Base-by-base conservation (phyloP, 2,329 filamentous ascomycete genomes). In the Colletotrichum brevisporum region DNA sequence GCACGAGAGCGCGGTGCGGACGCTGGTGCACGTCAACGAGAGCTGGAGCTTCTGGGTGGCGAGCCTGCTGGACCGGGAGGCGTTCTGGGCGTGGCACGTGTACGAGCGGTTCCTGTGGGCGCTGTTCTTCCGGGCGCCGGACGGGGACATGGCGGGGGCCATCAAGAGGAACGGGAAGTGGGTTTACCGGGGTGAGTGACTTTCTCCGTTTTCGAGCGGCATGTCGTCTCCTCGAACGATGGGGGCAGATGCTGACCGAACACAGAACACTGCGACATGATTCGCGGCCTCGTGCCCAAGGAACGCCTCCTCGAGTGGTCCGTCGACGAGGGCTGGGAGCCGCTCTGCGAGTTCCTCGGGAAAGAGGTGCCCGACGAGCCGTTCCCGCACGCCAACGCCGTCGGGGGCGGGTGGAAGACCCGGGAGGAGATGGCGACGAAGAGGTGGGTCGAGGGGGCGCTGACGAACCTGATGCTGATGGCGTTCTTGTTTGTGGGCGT, bases 331-430 rank as follows among this genome's bases (percentile, higher is more conserved):
- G 81, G 81, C 15, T 83, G 82, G 81, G 78, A 73, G 55, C 81
- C 81, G 10, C 78, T 84, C 2, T 83, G 82, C 73, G 62, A 74
- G 50, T 84, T 83, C 53, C 69, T 83, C 2, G 77, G 75, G 15
- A 79, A 80, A 64, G 75, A 75, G 0, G 73, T 82, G 0, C 81
- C 81, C 1, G 68, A 75, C 0, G 61, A 71, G 36, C 67, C 72
- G n/a, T 82, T 82, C 63, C 80, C 80, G 1, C 76, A 76, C 52
- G 74, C 75, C 1, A 81, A 81, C 57, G 77, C 67, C 0, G 18
- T 16, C 0, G 67, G 67, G 0, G 67, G 67, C 1, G 67, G 67
- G 0, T 69, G 67, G 67, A 69, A 69, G 56, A 50, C 62, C 8
- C 56, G 69, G 13, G 61, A 64, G 58, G 56, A 71, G 47, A 60